Conservation (phyloP, 2,329 filamentous ascomycete genomes). For the Sclerotinia subarctica region DNA sequence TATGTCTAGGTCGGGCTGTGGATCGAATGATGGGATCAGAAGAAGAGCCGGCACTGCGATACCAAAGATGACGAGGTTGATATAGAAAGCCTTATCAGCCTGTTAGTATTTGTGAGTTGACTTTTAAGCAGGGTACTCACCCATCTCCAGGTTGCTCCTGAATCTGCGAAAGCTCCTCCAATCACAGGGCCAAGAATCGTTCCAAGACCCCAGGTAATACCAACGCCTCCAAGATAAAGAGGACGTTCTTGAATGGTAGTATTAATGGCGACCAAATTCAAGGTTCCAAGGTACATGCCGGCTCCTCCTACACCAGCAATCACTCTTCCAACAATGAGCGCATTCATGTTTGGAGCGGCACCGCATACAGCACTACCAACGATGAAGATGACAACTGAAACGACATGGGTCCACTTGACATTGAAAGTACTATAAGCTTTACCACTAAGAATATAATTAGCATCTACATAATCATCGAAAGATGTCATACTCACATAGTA, state of each 20-base stretch:
- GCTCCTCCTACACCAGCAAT: conserved; percentile 43
- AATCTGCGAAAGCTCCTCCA: conserved; percentile 37
- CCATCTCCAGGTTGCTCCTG: conserved; percentile 37
- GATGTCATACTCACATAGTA: conserved; percentile 6
- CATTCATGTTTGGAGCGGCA: conserved; percentile 37
- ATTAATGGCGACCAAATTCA: conserved; percentile 25
- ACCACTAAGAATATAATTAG: background rate
- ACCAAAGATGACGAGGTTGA: conserved; percentile 39
- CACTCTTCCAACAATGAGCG: conserved; percentile 46
- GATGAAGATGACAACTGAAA: conserved; percentile 27
- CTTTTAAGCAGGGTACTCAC: background rate
- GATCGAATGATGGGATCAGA: conserved; percentile 21
- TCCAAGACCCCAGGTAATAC: conserved; percentile 27
- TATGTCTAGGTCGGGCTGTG: background rate
- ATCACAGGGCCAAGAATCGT: conserved; percentile 28
- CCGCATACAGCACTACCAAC: conserved; percentile 36
- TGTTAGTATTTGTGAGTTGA: background rate
- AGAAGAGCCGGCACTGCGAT: conserved; percentile 25
- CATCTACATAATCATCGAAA: background rate
- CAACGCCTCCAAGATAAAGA: conserved; percentile 22
- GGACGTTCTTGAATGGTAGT: conserved; percentile 23
- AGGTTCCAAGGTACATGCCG: conserved; percentile 43
- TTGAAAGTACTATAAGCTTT: conserved; percentile 30
- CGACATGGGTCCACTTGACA: conserved; percentile 31
- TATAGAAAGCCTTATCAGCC: conserved; percentile 30